Percentiles rank a stretch among this genome's conserved stretches.
These are phyloP conservation scores for Capsicum rhomboideum DNA, from an alignment of 257 asterid species.

Conservation along the genomic window DNA sequence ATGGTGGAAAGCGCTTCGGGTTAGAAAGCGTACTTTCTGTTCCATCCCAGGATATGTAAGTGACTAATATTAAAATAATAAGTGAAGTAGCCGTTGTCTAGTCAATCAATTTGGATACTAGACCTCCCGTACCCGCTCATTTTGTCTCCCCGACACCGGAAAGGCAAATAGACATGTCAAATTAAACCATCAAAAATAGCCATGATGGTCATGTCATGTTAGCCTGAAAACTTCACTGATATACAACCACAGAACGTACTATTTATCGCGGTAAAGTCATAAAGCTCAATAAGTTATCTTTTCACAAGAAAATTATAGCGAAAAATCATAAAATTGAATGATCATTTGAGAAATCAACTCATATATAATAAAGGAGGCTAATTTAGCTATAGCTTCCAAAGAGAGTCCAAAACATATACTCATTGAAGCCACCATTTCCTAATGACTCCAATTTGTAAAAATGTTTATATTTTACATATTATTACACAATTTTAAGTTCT, in stretches of 20 bases:
- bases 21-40: no score
- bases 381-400: no score
- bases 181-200: neutral
- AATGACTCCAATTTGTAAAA: neutral
- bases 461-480: neutral
- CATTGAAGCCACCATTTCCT: neutral
- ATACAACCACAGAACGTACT: neutral
- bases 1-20: no score
- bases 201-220: neutral
- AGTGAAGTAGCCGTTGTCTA: neutral
- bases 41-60: no score
- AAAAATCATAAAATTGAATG: neutral
- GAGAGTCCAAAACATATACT: neutral
- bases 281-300: neutral
- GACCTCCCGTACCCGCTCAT: fast-evolving
- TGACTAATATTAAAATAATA: no score
- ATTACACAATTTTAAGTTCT: neutral
- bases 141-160: neutral
- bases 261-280: neutral
- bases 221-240: neutral
- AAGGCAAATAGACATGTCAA: neutral
- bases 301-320: neutral
- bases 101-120: neutral
- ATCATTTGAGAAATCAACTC: neutral
- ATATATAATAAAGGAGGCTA: no score